phyloP scores from a whole-genome alignment of 805 yeast genomes.

The Yarrowia sp. region DNA sequence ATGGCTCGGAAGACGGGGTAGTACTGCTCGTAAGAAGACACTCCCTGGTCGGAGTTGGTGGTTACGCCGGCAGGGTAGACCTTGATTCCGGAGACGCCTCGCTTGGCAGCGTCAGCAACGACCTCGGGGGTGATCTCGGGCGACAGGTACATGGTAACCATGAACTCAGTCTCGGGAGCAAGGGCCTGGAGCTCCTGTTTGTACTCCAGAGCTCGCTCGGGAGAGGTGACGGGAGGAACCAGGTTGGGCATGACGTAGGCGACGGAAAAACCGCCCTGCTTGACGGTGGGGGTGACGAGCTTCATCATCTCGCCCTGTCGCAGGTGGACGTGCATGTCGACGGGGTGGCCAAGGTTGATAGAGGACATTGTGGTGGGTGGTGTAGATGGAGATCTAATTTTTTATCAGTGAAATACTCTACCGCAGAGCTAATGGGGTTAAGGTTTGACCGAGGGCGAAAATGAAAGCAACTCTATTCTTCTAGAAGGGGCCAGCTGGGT shows the following conservation, averaged over 20 bases:
- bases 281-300: constrained; percentile 83
- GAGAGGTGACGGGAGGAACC: constrained; percentile 84
- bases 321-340: constrained; percentile 92
- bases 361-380: constrained; percentile 24
- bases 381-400: background rate
- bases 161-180: constrained; percentile 79
- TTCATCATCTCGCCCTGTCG: constrained; percentile 95
- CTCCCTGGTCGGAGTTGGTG: constrained; percentile 90
- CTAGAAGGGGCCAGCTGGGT: constrained; percentile 2
- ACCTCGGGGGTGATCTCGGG: constrained; percentile 81
- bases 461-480: background rate
- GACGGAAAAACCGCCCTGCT: constrained; percentile 85
- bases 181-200: constrained; percentile 58
- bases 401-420: background rate
- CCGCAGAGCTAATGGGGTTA: background rate
- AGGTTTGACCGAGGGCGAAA: background rate
- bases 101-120: constrained; percentile 70
- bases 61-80: constrained; percentile 99
- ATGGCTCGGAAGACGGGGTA: constrained; percentile 88
- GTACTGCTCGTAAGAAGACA: constrained; percentile 82
- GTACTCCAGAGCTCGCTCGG: constrained; percentile 69
- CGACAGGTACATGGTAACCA: constrained; percentile 86
- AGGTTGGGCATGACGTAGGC: constrained; percentile 97
- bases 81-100: constrained; percentile 80
- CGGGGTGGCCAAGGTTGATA: constrained; percentile 41